These are phyloP conservation scores for Buddleja alternifolia DNA, from an alignment of 257 asterid genomes.

Conservation along the genomic window DNA sequence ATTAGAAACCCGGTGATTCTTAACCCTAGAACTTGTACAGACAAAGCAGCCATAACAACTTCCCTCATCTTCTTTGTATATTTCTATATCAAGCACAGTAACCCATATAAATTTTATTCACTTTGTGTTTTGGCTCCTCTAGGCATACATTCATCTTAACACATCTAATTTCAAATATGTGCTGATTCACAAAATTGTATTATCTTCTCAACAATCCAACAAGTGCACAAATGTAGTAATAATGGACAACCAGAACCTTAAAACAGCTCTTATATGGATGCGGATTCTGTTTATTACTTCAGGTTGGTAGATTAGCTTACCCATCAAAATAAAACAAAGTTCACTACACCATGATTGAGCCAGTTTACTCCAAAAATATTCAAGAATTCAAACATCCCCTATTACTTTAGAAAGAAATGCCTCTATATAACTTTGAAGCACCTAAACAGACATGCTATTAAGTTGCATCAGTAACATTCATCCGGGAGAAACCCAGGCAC, in stretches of 20 bases:
- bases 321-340: not conserved
- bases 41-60: not conserved
- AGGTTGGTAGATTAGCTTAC: conserved; percentile 2
- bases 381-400: conserved; percentile 8
- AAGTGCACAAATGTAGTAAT: conserved; percentile 4
- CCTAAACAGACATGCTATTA: conserved; percentile 16
- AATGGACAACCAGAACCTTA: conserved; percentile 1
- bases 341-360: not conserved
- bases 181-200: conserved; percentile 16
- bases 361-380: conserved; percentile 15
- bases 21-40: conserved; percentile 1
- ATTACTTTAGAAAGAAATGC: conserved; percentile 5
- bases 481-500: conserved; percentile 14
- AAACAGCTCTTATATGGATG: not conserved
- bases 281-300: not conserved
- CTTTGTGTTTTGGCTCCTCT: conserved; percentile 4
- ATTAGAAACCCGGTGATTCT: not conserved
- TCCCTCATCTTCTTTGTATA: conserved; percentile 4
- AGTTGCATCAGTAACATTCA: conserved; percentile 8
- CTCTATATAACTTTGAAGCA: not conserved
- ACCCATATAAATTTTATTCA: not conserved
- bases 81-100: not conserved
- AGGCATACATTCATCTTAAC: not conserved
- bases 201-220: not conserved
- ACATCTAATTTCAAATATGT: conserved; percentile 10